Conservation (phyloP, 2,329 filamentous ascomycete species). For the Penicillium sp. region DNA sequence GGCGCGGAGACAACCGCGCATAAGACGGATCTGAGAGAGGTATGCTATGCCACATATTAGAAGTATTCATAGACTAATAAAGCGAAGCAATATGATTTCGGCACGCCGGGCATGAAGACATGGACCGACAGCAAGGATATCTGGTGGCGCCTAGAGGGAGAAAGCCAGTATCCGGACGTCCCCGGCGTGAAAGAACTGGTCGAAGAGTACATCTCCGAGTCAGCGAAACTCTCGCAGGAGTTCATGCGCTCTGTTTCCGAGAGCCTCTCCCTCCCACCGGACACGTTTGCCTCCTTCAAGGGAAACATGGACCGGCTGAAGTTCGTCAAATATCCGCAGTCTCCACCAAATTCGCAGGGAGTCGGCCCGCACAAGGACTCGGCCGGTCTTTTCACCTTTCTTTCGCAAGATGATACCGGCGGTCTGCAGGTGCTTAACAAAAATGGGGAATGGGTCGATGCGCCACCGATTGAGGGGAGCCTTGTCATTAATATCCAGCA, state of each 20-base stretch:
- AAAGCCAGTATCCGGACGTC: constrained; percentile 37
- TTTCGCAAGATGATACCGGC: constrained; percentile 50
- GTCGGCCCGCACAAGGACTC: constrained; percentile 64
- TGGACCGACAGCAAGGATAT: constrained; percentile 49
- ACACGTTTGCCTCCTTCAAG: constrained; percentile 57
- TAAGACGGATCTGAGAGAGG: constrained; percentile 39
- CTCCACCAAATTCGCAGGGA: constrained; percentile 51
- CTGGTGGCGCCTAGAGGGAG: constrained; percentile 44
- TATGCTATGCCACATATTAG: constrained; percentile 12
- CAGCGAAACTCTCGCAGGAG: constrained; percentile 53
- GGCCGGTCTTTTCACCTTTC: constrained; percentile 49
- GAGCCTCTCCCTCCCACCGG: constrained; percentile 53
- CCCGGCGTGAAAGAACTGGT: constrained; percentile 31
- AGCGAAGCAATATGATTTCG: constrained; percentile 51
- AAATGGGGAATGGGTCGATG: constrained; percentile 52
- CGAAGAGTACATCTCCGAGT: constrained; percentile 58
- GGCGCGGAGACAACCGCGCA: constrained; percentile 41
- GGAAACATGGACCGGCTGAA: constrained; percentile 58
- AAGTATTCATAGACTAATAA: background rate
- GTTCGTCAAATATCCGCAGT: constrained; percentile 60
- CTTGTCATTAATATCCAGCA: constrained; percentile 57
- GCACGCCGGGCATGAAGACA: constrained; percentile 34
- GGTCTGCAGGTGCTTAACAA: constrained; percentile 55
- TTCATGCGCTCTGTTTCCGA: constrained; percentile 64
- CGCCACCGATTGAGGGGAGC: constrained; percentile 48